Evolutionary conservation across 176 grass and related monocot genomes (phyloP).

Genomic region (Chrysopogon serrulatus): DNA sequence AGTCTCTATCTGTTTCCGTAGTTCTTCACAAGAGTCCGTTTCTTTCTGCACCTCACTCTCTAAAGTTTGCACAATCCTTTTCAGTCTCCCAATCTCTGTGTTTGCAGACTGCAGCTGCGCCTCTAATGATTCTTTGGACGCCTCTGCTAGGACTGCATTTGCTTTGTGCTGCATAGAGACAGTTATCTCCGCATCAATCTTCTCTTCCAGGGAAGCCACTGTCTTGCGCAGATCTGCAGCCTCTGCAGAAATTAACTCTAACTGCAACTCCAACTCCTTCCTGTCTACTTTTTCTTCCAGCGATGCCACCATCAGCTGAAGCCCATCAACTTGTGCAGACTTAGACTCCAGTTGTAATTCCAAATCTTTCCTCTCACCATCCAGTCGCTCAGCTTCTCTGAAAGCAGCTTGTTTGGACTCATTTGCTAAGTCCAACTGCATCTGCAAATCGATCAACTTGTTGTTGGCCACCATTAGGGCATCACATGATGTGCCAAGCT

Average conservation of each 20-base stretch:
- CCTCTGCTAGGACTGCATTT: slow-evolving; percentile 40
- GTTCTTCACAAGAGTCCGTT: slow-evolving; percentile 41
- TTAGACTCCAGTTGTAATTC: slow-evolving; percentile 45
- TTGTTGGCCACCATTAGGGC: slow-evolving; percentile 41
- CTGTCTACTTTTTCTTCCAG: slow-evolving; percentile 45
- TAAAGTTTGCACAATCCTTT: slow-evolving; percentile 36
- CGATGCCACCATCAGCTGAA: slow-evolving; percentile 29
- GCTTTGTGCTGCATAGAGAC: slow-evolving; percentile 49
- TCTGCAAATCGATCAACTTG: slow-evolving; percentile 65
- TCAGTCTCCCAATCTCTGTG: slow-evolving; percentile 43
- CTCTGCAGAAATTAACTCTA: slow-evolving; percentile 49
- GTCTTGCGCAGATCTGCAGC: slow-evolving; percentile 37
- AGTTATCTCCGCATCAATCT: slow-evolving; percentile 45
- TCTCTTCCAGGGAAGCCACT: slow-evolving; percentile 58
- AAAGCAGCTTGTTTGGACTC: slow-evolving; percentile 44
- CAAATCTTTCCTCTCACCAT: slow-evolving; percentile 53
- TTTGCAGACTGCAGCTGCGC: slow-evolving; percentile 44
- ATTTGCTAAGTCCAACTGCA: slow-evolving; percentile 49
- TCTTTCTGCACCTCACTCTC: slow-evolving; percentile 48
- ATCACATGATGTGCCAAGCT: slow-evolving; percentile 47
- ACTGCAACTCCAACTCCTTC: slow-evolving; percentile 56
- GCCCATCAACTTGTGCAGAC: slow-evolving; percentile 44
- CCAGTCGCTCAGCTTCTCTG: slow-evolving; percentile 37
- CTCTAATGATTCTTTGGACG: slow-evolving; percentile 49
- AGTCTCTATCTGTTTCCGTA: slow-evolving; percentile 38